Percentiles rank a stretch among this genome's conserved stretches.
These are phyloP conservation scores for Trypanosoma caninum DNA, from an alignment of 208 protist species.

Conservation along the genomic window DNA sequence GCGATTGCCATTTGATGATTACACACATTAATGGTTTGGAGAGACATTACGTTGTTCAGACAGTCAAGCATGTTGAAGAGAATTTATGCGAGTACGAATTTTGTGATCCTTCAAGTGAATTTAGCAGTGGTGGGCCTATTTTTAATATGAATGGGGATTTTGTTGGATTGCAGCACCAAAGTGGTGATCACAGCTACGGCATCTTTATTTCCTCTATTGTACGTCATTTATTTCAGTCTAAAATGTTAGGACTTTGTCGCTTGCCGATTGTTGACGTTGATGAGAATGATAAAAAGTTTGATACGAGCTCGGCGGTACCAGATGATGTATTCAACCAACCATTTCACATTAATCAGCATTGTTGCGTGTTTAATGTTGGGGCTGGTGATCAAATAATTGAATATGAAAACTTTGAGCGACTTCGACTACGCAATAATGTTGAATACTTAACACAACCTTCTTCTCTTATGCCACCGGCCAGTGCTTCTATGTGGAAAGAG, in stretches of 20 bases:
- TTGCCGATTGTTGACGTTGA: constrained; percentile 47
- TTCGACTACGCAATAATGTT: constrained; percentile 13
- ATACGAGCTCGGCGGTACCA: constrained; percentile 2
- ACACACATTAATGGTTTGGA: constrained; percentile 52
- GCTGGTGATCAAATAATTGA: constrained; percentile 31
- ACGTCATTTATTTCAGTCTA: constrained; percentile 61
- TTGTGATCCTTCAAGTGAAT: constrained; percentile 27
- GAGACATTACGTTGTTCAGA: constrained; percentile 60
- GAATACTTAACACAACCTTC: constrained; percentile 20
- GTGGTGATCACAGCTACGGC: constrained; percentile 34
- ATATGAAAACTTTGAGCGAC: constrained; percentile 31
- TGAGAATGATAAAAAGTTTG: constrained; percentile 1
- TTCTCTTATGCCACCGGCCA: constrained; percentile 37
- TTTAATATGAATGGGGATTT: constrained; percentile 82
- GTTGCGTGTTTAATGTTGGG: constrained; percentile 29
- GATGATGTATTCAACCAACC: constrained; percentile 29
- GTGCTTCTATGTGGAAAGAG: constrained; percentile 62
- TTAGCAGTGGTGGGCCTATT: constrained; percentile 74
- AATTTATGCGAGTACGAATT: constrained; percentile 76
- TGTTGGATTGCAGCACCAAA: constrained; percentile 80
- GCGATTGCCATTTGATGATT: constrained; percentile 78
- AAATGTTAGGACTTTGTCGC: constrained; percentile 65
- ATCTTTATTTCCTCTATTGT: constrained; percentile 71
- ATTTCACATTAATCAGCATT: constrained; percentile 30
- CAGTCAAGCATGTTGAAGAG: constrained; percentile 46